Evolutionary conservation across 2,329 filamentous ascomycete species (phyloP).

Genomic region (Capronia epimyces): DNA sequence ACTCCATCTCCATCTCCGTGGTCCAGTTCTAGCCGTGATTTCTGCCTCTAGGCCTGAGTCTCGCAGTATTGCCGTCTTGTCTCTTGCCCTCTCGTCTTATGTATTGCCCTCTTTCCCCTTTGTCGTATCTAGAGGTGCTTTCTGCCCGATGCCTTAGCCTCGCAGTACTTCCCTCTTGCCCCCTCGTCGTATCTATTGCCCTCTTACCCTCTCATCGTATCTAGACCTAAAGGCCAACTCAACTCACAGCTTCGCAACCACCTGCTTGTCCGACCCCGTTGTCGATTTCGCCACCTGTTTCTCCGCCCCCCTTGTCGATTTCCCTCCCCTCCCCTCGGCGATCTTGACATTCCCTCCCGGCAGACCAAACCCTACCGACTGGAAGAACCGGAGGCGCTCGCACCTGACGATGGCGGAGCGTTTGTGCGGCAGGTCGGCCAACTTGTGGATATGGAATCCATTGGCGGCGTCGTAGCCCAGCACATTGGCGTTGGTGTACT

Average conservation of each 20-base stretch:
- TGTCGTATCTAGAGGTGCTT: too few species aligned
- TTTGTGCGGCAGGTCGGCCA: conserved; percentile 68
- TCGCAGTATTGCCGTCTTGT: too few species aligned
- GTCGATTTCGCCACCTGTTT: background rate
- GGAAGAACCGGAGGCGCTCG: conserved; percentile 64
- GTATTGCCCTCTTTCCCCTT: too few species aligned
- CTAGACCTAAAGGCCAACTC: background rate
- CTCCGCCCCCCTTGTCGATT: background rate
- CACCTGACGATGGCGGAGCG: conserved; percentile 59
- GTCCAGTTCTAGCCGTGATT: too few species aligned
- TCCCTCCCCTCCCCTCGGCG: background rate
- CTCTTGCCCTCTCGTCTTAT: too few species aligned
- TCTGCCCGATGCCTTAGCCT: too few species aligned
- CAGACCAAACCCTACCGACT: conserved; percentile 32
- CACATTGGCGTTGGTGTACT: conserved; percentile 63
- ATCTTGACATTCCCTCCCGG: background rate
- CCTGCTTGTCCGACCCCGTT: background rate
- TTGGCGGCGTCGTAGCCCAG: conserved; percentile 70
- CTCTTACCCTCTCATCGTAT: too few species aligned
- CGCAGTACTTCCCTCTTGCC: too few species aligned
- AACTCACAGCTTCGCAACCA: background rate
- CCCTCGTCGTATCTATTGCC: too few species aligned
- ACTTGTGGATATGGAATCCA: conserved; percentile 66
- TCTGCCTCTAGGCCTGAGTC: too few species aligned
- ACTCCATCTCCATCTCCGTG: too few species aligned